Percentiles rank a stretch among this genome's conserved stretches.
phyloP scores from a whole-genome alignment of 75 land plant species.

The Sequoia sempervirens region DNA sequence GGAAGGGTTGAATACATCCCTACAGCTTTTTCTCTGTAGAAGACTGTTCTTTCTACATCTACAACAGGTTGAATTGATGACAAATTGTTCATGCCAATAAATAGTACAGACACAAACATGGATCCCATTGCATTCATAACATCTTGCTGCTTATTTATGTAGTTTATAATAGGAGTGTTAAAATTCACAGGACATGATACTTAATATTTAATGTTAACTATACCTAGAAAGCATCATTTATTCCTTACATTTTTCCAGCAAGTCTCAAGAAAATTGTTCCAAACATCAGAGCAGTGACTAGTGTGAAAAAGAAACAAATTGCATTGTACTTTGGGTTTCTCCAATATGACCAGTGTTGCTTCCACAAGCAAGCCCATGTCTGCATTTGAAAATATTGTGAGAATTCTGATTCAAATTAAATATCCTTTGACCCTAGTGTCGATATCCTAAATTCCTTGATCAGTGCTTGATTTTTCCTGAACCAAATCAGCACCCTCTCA shows the following conservation, averaged over 20 bases:
- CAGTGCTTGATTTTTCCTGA: slow-evolving; percentile 18
- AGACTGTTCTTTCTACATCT: slow-evolving; percentile 23
- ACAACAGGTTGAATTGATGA: slow-evolving; percentile 27
- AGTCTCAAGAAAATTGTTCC: slow-evolving; percentile 38
- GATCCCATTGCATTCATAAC: slow-evolving; percentile 26
- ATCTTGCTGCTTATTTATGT: slow-evolving; percentile 10
- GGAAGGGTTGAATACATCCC: slow-evolving; percentile 12
- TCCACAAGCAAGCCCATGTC: slow-evolving; percentile 40
- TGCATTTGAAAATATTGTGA: slow-evolving; percentile 29
- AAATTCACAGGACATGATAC: no score
- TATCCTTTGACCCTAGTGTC: slow-evolving; percentile 20
- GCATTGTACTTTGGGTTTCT: slow-evolving; percentile 34
- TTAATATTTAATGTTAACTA: no score
- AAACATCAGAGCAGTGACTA: slow-evolving; percentile 16
- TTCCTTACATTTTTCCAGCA: slow-evolving; percentile 48
- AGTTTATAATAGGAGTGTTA: background rate
- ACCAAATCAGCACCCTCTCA: no score
- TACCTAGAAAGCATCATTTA: background rate
- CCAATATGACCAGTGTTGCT: slow-evolving; percentile 53
- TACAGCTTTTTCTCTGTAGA: slow-evolving; percentile 28
- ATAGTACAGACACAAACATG: slow-evolving; percentile 25
- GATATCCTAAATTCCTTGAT: slow-evolving; percentile 26
- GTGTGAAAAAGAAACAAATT: slow-evolving; percentile 24
- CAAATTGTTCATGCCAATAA: slow-evolving; percentile 18
- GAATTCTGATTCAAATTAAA: slow-evolving; percentile 22